phyloP scores from a whole-genome alignment of 2,329 filamentous ascomycete genomes.

The Bipolaris gigantea region DNA sequence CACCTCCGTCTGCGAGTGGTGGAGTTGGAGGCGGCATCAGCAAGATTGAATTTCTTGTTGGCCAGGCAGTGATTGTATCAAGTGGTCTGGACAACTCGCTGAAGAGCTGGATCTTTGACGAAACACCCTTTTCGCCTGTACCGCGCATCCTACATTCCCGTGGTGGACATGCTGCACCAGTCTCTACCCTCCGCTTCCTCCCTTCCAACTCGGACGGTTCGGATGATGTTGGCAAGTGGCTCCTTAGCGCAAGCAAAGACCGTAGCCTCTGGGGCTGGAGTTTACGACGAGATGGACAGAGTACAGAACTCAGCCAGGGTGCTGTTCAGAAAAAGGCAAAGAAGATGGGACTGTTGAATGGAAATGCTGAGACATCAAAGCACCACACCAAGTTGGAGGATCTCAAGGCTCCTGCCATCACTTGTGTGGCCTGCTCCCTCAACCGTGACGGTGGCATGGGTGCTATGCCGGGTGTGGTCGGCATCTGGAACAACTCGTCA shows the following conservation, averaged over 20 bases:
- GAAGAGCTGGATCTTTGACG: conserved; percentile 95
- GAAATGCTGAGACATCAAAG: conserved; percentile 59
- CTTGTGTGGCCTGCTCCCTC: conserved; percentile 84
- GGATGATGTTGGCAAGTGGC: conserved; percentile 88
- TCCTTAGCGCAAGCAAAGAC: conserved; percentile 86
- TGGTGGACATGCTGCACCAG: conserved; percentile 84
- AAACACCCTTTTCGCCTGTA: conserved; percentile 82
- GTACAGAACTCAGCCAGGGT: conserved; percentile 89
- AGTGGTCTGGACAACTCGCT: conserved; percentile 92
- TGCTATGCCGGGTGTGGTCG: conserved; percentile 73
- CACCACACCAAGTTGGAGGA: conserved; percentile 67
- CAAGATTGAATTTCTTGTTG: conserved; percentile 84
- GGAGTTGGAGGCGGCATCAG: conserved; percentile 74
- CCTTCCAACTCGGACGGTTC: conserved; percentile 87
- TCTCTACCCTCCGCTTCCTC: conserved; percentile 81
- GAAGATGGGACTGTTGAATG: conserved; percentile 74
- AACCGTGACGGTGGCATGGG: conserved; percentile 96
- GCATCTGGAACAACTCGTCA: conserved; percentile 77
- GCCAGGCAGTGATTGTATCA: conserved; percentile 86
- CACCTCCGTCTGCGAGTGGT: conserved; percentile 60
- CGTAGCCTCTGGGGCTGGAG: conserved; percentile 96
- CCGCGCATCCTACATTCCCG: conserved; percentile 83
- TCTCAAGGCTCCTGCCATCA: conserved; percentile 89
- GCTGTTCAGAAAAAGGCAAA: conserved; percentile 85
- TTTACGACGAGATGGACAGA: conserved; percentile 90